phyloP scores from a whole-genome alignment of 208 protist species.

The Angomonas desouzai region DNA sequence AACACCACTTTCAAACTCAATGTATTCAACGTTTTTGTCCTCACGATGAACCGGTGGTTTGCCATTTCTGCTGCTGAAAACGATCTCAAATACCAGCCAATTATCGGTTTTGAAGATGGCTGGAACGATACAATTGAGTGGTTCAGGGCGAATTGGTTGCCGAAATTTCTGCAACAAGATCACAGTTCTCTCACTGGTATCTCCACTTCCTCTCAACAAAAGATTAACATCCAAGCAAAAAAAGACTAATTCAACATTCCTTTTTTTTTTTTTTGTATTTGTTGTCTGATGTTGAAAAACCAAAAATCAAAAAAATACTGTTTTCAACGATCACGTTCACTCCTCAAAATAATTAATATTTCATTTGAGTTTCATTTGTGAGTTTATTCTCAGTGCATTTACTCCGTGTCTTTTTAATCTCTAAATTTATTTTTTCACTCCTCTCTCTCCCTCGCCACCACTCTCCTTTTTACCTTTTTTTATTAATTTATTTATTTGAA shows the following conservation, averaged over 20 bases:
- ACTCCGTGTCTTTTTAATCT: background rate
- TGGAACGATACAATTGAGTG: constrained; percentile 88
- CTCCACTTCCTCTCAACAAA: constrained; percentile 73
- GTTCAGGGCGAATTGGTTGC: constrained; percentile 89
- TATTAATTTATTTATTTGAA: no score
- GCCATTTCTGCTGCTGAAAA: constrained; percentile 84
- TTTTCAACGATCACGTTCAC: background rate
- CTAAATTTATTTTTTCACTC: no score
- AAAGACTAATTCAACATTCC: constrained; percentile 19
- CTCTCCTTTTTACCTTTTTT: no score
- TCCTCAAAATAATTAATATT: background rate
- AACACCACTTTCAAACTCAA: constrained; percentile 89
- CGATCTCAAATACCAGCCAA: constrained; percentile 82
- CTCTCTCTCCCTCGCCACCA: no score
- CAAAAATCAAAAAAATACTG: no score
- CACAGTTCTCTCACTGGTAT: constrained; percentile 66
- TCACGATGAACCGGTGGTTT: constrained; percentile 96
- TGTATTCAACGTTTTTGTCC: constrained; percentile 91
- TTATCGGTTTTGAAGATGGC: constrained; percentile 85
- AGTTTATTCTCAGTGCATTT: background rate
- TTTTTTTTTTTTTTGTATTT: constrained; percentile 13
- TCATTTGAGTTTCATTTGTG: no score
- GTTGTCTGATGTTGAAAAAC: constrained; percentile 9
- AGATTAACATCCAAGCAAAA: constrained; percentile 87
- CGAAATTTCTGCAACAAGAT: constrained; percentile 68